These are phyloP conservation scores for Puccinellia tenuiflora DNA, from an alignment of 176 grass and related monocot genomes.

Conservation along the genomic window DNA sequence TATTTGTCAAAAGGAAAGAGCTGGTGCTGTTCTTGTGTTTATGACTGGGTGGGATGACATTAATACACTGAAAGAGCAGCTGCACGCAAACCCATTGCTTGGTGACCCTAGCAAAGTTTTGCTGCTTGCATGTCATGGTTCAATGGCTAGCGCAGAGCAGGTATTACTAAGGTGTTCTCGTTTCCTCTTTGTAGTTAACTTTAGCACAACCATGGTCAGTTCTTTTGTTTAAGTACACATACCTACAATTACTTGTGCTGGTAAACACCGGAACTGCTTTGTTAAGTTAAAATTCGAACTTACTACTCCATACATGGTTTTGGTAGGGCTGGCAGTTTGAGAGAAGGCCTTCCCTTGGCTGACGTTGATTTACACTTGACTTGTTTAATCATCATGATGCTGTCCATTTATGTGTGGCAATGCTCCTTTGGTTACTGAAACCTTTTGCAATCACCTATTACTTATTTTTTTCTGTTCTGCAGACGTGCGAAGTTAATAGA, in stretches of 20 bases:
- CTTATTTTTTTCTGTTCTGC: neutral
- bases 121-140: constrained; percentile 89
- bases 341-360: neutral
- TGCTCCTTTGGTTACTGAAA: neutral
- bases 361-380: neutral
- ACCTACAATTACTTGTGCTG: neutral
- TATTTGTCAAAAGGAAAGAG: constrained; percentile 84
- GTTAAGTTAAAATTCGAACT: neutral
- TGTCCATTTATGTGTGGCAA: neutral
- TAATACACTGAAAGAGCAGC: constrained; percentile 90
- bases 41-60: constrained; percentile 99
- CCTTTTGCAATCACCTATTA: neutral
- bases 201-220: neutral
- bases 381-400: neutral
- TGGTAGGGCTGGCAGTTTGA: neutral
- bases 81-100: constrained; percentile 86
- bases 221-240: constrained; percentile 14
- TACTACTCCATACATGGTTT: neutral
- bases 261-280: neutral
- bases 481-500: neutral
- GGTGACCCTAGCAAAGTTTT: constrained; percentile 91
- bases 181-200: neutral
- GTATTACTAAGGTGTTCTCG: constrained; percentile 26
- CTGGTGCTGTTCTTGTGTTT: constrained; percentile 91
- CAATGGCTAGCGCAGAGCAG: constrained; percentile 97